phyloP scores from a whole-genome alignment of 164 flowering plant species.

The Cinnamomum chago region DNA sequence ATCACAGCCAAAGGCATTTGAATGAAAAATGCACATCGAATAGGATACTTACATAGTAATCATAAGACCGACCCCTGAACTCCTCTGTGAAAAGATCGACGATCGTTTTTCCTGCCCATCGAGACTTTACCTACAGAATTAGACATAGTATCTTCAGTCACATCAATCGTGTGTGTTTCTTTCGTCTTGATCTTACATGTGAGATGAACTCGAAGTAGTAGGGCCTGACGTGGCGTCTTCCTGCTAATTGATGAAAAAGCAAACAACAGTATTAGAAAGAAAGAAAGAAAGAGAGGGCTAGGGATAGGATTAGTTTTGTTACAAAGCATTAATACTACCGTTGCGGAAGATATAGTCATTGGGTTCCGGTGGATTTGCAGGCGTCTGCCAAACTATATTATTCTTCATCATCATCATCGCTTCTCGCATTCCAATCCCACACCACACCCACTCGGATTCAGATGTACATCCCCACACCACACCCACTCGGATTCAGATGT shows the following conservation, averaged over 20 bases:
- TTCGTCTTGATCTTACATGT: slow-evolving; percentile 39
- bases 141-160: too few relatives aligned
- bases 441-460: too few relatives aligned
- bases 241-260: slow-evolving; percentile 36
- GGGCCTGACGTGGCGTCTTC: slow-evolving; percentile 79
- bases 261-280: not conserved
- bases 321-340: slow-evolving; percentile 34
- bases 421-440: too few relatives aligned
- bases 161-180: too few relatives aligned
- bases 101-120: slow-evolving; percentile 91
- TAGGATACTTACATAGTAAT: slow-evolving; percentile 57
- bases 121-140: slow-evolving; percentile 55
- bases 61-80: slow-evolving; percentile 76
- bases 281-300: not conserved
- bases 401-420: slow-evolving; percentile 3
- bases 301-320: not conserved
- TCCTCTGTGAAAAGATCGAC: slow-evolving; percentile 89
- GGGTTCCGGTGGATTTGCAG: slow-evolving; percentile 71
- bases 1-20: too few relatives aligned
- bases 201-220: slow-evolving; percentile 95
- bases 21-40: too few relatives aligned
- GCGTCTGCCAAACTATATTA: slow-evolving; percentile 90
- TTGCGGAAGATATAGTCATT: slow-evolving; percentile 76
- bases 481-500: too few relatives aligned
- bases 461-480: too few relatives aligned